Evolutionary conservation across 345 rosid genomes (phyloP).

Genomic region (Gossypium mustelinum): DNA sequence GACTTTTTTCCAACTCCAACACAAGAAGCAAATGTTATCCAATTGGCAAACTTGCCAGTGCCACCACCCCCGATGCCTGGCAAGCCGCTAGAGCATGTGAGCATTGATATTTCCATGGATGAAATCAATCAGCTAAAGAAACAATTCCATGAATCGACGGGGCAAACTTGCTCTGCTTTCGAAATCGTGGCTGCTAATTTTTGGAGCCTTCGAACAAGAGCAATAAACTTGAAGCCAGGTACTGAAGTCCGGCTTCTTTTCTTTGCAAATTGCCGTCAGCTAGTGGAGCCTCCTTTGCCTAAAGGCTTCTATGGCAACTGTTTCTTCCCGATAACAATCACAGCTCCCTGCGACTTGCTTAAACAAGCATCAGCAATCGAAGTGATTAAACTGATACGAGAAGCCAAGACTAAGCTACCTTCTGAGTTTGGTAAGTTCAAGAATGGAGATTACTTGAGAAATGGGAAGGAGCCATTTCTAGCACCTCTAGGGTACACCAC

Average conservation of each 20-base stretch:
- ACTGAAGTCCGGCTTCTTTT: conserved; percentile 48
- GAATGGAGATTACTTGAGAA: conserved; percentile 28
- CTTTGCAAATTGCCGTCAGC: conserved; percentile 56
- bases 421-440: conserved; percentile 34
- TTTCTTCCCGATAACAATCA: conserved; percentile 55
- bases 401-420: conserved; percentile 42
- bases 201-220: conserved; percentile 39
- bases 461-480: conserved; percentile 50
- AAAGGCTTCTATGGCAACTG: conserved; percentile 70
- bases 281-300: conserved; percentile 50
- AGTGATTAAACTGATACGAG: conserved; percentile 44
- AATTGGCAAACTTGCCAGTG: conserved; percentile 8
- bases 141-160: conserved; percentile 30
- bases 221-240: conserved; percentile 22
- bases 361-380: conserved; percentile 26
- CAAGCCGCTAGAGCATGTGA: conserved; percentile 41
- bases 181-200: conserved; percentile 49
- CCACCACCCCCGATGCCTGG: conserved; percentile 37
- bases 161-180: conserved; percentile 46
- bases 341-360: conserved; percentile 30
- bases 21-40: conserved; percentile 7
- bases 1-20: conserved; percentile 30
- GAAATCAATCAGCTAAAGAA: conserved; percentile 38
- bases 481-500: conserved; percentile 46
- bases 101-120: conserved; percentile 50